Percentiles rank a stretch among this genome's conserved stretches.
These are phyloP conservation scores for Picea sitchensis DNA, from an alignment of 75 land plant species.

Conservation along the genomic window DNA sequence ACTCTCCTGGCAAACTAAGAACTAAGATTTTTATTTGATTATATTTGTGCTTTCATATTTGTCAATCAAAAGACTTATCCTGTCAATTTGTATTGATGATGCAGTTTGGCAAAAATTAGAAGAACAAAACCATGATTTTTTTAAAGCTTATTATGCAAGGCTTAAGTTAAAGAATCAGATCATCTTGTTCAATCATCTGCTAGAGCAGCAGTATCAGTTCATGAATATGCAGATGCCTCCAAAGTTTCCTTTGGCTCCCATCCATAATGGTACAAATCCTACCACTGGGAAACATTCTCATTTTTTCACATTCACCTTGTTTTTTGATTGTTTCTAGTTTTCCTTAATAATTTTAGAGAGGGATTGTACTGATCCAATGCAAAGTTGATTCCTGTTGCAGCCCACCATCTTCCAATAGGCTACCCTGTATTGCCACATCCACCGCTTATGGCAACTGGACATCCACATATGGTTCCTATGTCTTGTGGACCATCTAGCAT, in stretches of 20 bases:
- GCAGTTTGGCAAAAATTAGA: constrained; percentile 51
- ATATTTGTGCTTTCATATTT: too few species aligned
- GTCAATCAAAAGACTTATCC: background rate
- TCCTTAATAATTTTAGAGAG: background rate
- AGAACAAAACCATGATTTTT: constrained; percentile 45
- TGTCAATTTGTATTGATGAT: constrained; percentile 6
- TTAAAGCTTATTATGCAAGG: constrained; percentile 46
- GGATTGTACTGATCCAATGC: background rate
- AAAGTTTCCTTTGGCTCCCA: constrained; percentile 68
- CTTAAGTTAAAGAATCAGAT: constrained; percentile 47
- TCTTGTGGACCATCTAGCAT: constrained; percentile 54
- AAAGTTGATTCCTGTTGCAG: constrained; percentile 45
- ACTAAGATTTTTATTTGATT: too few species aligned
- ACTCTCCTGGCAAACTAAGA: too few species aligned
- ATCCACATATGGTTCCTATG: constrained; percentile 70
- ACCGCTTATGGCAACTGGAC: constrained; percentile 59
- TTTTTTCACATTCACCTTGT: background rate
- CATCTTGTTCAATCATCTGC: constrained; percentile 40
- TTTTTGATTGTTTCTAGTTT: constrained; percentile 17
- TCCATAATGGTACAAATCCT: constrained; percentile 88
- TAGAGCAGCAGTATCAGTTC: constrained; percentile 53
- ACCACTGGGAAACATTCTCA: constrained; percentile 44
- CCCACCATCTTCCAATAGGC: constrained; percentile 84
- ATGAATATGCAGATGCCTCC: constrained; percentile 60
- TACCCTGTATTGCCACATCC: constrained; percentile 79